These are phyloP conservation scores for Toxicodendron radicans DNA, from an alignment of 345 rosid genomes.

Conservation along the genomic window DNA sequence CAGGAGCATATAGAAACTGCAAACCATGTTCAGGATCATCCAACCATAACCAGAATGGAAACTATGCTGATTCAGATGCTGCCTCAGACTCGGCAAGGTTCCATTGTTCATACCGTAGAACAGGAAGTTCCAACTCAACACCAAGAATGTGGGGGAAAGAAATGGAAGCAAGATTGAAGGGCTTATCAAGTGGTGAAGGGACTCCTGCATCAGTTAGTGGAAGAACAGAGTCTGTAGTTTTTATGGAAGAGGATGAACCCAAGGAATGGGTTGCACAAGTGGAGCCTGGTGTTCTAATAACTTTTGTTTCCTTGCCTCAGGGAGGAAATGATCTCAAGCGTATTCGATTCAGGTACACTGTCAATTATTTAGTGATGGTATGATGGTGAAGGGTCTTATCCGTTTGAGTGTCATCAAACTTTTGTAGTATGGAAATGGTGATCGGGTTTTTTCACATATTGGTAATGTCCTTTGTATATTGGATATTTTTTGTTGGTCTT, in stretches of 20 bases:
- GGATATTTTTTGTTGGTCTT: conserved; percentile 3
- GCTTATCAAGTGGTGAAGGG: conserved; percentile 85
- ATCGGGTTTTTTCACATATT: conserved; percentile 1
- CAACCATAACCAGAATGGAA: conserved; percentile 45
- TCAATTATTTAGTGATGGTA: conserved; percentile 2
- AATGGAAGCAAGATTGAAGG: conserved; percentile 79
- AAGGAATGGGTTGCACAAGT: conserved; percentile 99
- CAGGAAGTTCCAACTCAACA: conserved; percentile 66
- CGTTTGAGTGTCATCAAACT: conserved; percentile 14
- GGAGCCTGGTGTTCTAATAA: conserved; percentile 97
- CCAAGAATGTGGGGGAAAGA: conserved; percentile 74
- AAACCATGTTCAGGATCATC: conserved; percentile 84
- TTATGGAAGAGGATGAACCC: conserved; percentile 89
- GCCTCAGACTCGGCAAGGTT: conserved; percentile 71
- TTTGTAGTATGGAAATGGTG: not conserved
- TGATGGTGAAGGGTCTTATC: conserved; percentile 20
- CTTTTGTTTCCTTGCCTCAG: conserved; percentile 79
- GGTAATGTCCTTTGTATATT: conserved; percentile 7
- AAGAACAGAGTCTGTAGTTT: conserved; percentile 72
- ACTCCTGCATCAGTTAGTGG: conserved; percentile 86
- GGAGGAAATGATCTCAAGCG: conserved; percentile 95
- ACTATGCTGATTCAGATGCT: conserved; percentile 57
- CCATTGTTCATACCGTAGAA: conserved; percentile 64
- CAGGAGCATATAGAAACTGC: conserved; percentile 88
- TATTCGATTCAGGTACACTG: conserved; percentile 85